A percentile compares a stretch with the other conserved stretches of the same genome.
These are phyloP conservation scores for Syncephalis plumigaleata DNA, from an alignment of 371 early-diverging fungal genomes.

Conservation along the genomic window DNA sequence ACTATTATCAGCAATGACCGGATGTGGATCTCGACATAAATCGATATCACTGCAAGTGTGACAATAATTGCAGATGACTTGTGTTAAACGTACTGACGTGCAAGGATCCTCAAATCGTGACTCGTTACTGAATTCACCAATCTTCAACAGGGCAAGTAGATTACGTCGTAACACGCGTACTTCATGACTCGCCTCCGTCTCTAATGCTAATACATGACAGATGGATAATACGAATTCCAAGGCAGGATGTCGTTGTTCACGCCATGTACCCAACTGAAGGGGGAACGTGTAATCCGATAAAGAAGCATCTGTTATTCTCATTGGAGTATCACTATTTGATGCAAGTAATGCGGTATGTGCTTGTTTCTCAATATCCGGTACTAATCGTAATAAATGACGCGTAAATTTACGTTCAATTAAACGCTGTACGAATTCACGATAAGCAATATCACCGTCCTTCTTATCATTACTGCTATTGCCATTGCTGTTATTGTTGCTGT, in stretches of 20 bases:
- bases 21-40: conserved; percentile 63
- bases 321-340: too few species aligned
- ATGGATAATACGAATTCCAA: conserved; percentile 64
- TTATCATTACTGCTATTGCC: too few species aligned
- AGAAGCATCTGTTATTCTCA: too few species aligned
- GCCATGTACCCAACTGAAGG: conserved; percentile 43
- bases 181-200: conserved; percentile 33
- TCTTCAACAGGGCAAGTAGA: conserved; percentile 41
- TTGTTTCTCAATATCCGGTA: conserved; percentile 11
- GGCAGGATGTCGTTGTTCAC: conserved; percentile 32
- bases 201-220: conserved; percentile 52
- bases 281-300: conserved; percentile 38
- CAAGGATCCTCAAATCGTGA: conserved; percentile 67
- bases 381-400: conserved; percentile 22
- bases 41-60: conserved; percentile 70
- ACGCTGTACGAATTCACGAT: conserved; percentile 15
- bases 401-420: conserved; percentile 25
- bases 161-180: conserved; percentile 57
- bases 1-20: conserved; percentile 26
- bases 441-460: too few species aligned
- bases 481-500: too few species aligned
- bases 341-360: conserved; percentile 2
- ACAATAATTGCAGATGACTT: conserved; percentile 80
- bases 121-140: conserved; percentile 62
- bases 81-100: conserved; percentile 49